Percentiles rank a stretch among this genome's conserved stretches.
Conservation (phyloP, 805 yeast genomes). For the Metschnikowia orientalis region DNA sequence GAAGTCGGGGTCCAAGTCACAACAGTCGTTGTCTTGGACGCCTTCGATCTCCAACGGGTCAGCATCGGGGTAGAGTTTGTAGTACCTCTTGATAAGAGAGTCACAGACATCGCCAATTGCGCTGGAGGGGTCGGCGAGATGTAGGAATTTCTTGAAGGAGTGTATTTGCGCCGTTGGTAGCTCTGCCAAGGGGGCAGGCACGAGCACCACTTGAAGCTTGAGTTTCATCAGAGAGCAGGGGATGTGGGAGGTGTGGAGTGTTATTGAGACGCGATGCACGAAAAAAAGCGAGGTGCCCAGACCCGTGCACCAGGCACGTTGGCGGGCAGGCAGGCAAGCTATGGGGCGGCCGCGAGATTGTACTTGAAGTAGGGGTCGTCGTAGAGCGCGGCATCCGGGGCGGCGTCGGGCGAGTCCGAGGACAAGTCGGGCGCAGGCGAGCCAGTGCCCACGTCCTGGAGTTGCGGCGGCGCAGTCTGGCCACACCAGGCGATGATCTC, state of each 20-base stretch:
- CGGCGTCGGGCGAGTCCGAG: too few relatives aligned
- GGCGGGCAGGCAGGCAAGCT: background rate
- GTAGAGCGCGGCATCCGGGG: too few relatives aligned
- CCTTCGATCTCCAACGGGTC: slow-evolving; percentile 51
- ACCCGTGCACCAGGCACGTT: slow-evolving; percentile 1
- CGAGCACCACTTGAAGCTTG: slow-evolving; percentile 35
- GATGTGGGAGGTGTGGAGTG: background rate
- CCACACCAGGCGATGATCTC: slow-evolving; percentile 53
- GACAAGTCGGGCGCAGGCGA: too few relatives aligned
- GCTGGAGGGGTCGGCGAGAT: slow-evolving; percentile 49
- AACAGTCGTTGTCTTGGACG: slow-evolving; percentile 61
- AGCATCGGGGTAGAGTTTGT: slow-evolving; percentile 61
- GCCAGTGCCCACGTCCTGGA: slow-evolving; percentile 1
- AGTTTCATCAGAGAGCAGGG: slow-evolving; percentile 17
- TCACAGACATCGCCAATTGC: slow-evolving; percentile 46
- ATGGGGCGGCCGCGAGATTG: slow-evolving; percentile 1
- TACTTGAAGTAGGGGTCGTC: slow-evolving; percentile 13
- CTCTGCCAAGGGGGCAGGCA: slow-evolving; percentile 24
- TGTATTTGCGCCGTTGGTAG: slow-evolving; percentile 19
- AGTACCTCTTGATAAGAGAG: slow-evolving; percentile 53
- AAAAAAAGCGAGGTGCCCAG: background rate
- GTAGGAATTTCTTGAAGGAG: slow-evolving; percentile 50
- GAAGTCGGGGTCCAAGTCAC: slow-evolving; percentile 81
- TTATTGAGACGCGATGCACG: background rate
- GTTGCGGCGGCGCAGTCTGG: slow-evolving; percentile 3